phyloP scores from a whole-genome alignment of 192 early-diverging fungal species.

The Coemansia guatemalensis region DNA sequence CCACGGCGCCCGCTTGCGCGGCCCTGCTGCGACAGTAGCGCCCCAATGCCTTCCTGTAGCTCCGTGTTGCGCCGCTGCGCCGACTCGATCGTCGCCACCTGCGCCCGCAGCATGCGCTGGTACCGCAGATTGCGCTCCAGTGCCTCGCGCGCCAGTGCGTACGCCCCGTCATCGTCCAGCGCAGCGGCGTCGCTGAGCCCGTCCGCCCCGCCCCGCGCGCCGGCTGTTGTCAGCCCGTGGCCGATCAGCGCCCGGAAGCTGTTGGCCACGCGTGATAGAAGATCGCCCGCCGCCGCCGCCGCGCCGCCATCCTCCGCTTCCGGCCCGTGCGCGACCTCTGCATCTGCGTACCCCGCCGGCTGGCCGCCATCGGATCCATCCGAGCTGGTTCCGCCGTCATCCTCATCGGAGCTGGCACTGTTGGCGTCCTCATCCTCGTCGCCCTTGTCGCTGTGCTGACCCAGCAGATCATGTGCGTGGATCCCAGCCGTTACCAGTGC shows the following conservation, averaged over 20 bases:
- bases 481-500: conserved; percentile 48
- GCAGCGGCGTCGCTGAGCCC: conserved; percentile 11
- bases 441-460: conserved; percentile 15
- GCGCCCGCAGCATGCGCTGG: conserved; percentile 42
- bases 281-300: conserved; percentile 19
- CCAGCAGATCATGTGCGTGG: conserved; percentile 42
- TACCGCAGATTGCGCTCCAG: conserved; percentile 53
- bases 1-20: conserved; percentile 38
- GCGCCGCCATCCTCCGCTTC: not conserved
- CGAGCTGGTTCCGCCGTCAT: not conserved
- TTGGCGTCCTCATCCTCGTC: conserved; percentile 19
- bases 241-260: conserved; percentile 46
- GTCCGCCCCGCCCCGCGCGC: conserved; percentile 5
- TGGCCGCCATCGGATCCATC: not conserved
- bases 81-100: conserved; percentile 53
- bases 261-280: conserved; percentile 46
- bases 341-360: not conserved
- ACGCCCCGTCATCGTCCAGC: conserved; percentile 39
- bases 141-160: conserved; percentile 44
- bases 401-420: not conserved
- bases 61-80: conserved; percentile 52
- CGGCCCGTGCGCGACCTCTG: conserved; percentile 7
- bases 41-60: conserved; percentile 39
- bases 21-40: conserved; percentile 45
- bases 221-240: conserved; percentile 29